Percentiles rank a stretch among this genome's conserved stretches.
Conservation (phyloP, 768 basidiomycete species). For the Agrocybe pediades region DNA sequence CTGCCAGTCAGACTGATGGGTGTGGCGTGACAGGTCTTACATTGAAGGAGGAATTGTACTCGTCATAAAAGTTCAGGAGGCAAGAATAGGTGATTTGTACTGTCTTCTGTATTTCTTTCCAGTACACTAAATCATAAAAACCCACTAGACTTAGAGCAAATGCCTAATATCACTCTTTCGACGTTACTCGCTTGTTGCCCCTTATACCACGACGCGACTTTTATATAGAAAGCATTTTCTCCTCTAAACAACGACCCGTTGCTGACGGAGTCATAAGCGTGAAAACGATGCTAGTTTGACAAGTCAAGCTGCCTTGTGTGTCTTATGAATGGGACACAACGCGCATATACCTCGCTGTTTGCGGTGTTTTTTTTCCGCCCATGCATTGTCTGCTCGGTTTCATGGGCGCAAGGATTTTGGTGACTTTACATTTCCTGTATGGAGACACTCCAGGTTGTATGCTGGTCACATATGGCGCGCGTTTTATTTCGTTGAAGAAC, state of each 20-base stretch:
- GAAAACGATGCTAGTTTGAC: no score
- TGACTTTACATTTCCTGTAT: no score
- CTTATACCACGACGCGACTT: neutral
- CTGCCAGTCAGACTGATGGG: neutral
- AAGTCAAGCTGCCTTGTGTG: no score
- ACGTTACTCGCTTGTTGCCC: neutral
- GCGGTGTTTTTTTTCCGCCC: no score
- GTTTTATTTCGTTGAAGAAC: no score
- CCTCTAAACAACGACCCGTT: neutral
- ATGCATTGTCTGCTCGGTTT: no score
- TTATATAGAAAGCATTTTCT: neutral
- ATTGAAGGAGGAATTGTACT: slow-evolving; percentile 30
- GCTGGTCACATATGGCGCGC: no score
- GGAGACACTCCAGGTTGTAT: no score
- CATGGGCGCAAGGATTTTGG: no score
- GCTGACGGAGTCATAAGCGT: no score
- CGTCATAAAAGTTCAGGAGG: slow-evolving; percentile 21
- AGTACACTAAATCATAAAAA: neutral
- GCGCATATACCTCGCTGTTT: no score
- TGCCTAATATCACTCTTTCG: slow-evolving; percentile 8
- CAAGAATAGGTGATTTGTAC: slow-evolving; percentile 9
- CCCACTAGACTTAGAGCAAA: slow-evolving; percentile 7
- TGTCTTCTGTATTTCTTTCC: neutral
- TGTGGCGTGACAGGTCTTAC: slow-evolving; percentile 21
- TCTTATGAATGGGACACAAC: no score